Evolutionary conservation across 106 monocot genomes (phyloP).

Genomic region (Dendrobium chrysotoxum): DNA sequence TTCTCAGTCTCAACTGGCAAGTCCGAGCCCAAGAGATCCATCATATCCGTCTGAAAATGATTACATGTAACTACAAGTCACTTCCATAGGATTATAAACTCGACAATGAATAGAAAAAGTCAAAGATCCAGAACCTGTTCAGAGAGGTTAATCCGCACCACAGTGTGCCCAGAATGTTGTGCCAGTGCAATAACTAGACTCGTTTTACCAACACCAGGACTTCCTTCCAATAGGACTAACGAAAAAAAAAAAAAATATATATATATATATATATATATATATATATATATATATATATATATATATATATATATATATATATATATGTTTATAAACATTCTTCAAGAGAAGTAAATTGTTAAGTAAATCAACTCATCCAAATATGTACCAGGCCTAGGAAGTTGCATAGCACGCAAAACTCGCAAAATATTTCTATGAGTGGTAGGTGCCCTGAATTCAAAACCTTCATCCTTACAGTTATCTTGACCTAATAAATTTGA

Average conservation of each 20-base stretch:
- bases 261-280: too few species aligned
- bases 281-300: too few species aligned
- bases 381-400: conserved; percentile 66
- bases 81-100: background rate
- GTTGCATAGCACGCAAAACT: conserved; percentile 89
- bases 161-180: conserved; percentile 78
- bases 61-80: conserved; percentile 1
- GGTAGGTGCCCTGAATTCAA: conserved; percentile 86
- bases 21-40: conserved; percentile 96
- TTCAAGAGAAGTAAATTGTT: background rate
- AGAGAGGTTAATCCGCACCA: conserved; percentile 92
- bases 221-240: conserved; percentile 89
- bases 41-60: conserved; percentile 84
- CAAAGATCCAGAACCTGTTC: conserved; percentile 65
- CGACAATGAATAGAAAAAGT: background rate
- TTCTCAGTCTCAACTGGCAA: conserved; percentile 59
- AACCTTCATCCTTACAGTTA: conserved; percentile 46
- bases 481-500: conserved; percentile 28
- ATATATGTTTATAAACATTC: conserved; percentile 1
- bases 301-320: too few species aligned
- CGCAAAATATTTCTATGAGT: conserved; percentile 81
- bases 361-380: background rate
- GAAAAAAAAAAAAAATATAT: conserved; percentile 8
- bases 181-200: conserved; percentile 88
- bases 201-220: conserved; percentile 98